Evolutionary conservation across 768 basidiomycete species (phyloP).

Genomic region (Kwoniella sp.): DNA sequence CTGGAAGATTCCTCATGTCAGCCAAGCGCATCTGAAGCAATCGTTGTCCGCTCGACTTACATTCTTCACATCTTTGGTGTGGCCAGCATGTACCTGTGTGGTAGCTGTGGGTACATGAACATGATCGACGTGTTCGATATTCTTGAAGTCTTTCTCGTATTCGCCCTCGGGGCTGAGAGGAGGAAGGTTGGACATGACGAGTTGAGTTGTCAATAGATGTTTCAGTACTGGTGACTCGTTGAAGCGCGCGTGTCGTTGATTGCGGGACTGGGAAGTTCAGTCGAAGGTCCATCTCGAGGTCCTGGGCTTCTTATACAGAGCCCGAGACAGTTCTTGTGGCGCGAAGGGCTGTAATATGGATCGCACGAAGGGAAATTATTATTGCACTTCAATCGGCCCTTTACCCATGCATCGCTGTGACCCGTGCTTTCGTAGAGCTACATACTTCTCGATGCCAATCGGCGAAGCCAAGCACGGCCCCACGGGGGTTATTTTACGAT

Average conservation of each 20-base stretch:
- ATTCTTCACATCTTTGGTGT: conserved; percentile 18
- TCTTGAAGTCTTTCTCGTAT: conserved; percentile 23
- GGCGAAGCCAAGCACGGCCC: not conserved
- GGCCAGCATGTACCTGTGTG: conserved; percentile 3
- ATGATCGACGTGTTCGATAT: not conserved
- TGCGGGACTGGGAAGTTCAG: not conserved
- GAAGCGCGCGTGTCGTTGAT: not conserved
- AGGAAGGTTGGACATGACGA: not conserved
- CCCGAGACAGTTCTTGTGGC: not conserved
- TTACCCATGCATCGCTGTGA: too few species aligned
- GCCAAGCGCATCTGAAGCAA: not conserved
- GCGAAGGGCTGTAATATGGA: not conserved
- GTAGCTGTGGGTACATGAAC: conserved; percentile 5
- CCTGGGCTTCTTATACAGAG: not conserved
- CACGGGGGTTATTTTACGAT: not conserved
- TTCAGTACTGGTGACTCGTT: not conserved
- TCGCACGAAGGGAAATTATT: not conserved
- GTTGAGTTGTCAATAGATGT: not conserved
- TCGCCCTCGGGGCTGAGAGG: not conserved
- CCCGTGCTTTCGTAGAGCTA: too few species aligned
- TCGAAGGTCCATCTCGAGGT: not conserved
- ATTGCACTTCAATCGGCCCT: not conserved
- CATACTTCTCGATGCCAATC: not conserved
- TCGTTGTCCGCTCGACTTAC: conserved; percentile 3
- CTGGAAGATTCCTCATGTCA: not conserved